Evolutionary conservation across 495 filamentous ascomycete genomes (phyloP).

Genomic region (Annulohypoxylon bovei): DNA sequence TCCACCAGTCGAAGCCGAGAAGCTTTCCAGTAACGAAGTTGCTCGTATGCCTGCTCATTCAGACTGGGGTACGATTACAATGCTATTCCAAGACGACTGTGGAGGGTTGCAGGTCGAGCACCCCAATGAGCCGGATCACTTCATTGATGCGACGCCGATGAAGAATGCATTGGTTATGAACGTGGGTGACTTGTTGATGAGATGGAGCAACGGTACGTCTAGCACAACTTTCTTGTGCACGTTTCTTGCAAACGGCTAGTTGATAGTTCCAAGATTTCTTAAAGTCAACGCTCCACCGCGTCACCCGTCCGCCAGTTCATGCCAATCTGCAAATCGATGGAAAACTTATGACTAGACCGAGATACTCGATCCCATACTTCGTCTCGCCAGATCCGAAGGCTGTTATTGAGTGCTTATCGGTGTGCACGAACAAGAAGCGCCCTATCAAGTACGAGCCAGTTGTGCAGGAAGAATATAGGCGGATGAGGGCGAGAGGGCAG

Average conservation of each 20-base stretch:
- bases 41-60: slow-evolving; percentile 65
- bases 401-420: slow-evolving; percentile 66
- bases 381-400: slow-evolving; percentile 63
- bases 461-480: slow-evolving; percentile 60
- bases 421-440: slow-evolving; percentile 52
- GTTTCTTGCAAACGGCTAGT: slow-evolving; percentile 16
- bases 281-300: slow-evolving; percentile 66
- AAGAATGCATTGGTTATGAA: slow-evolving; percentile 66
- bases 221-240: background rate
- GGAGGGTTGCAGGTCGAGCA: slow-evolving; percentile 70
- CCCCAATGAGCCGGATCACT: slow-evolving; percentile 56
- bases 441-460: slow-evolving; percentile 64
- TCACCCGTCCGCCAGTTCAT: slow-evolving; percentile 55
- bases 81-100: slow-evolving; percentile 62
- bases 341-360: slow-evolving; percentile 59
- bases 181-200: slow-evolving; percentile 67
- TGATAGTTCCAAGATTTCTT: slow-evolving; percentile 53
- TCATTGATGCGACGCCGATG: slow-evolving; percentile 62
- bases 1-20: slow-evolving; percentile 62
- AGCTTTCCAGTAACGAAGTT: slow-evolving; percentile 55
- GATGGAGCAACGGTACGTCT: slow-evolving; percentile 66
- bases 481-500: slow-evolving; percentile 62
- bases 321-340: slow-evolving; percentile 49
- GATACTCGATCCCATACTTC: slow-evolving; percentile 73
- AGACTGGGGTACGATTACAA: slow-evolving; percentile 62